phyloP scores from a whole-genome alignment of 257 asterid species.

The Solanum tarijense region DNA sequence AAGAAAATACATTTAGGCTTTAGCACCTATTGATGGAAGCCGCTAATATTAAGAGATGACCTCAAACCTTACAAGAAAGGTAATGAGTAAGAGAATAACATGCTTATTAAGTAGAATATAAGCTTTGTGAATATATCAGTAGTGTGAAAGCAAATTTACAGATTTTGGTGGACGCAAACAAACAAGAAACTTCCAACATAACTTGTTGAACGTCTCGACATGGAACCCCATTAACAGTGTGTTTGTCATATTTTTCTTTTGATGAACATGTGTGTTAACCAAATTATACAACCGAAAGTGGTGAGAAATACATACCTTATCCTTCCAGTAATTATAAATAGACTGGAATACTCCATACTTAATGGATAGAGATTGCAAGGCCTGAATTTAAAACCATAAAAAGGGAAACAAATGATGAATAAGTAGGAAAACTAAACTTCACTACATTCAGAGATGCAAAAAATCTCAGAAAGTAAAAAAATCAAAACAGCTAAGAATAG shows the following conservation, averaged over 20 bases:
- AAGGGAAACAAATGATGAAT: not conserved
- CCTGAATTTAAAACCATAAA: slow-evolving; percentile 24
- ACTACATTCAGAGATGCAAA: not conserved
- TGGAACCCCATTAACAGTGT: not conserved
- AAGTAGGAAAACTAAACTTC: not conserved
- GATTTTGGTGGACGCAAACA: not conserved
- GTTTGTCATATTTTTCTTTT: not conserved
- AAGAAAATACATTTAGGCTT: not conserved
- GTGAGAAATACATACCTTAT: slow-evolving; percentile 46
- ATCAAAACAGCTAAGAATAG: not conserved
- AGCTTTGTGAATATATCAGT: not conserved
- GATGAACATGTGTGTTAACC: not conserved
- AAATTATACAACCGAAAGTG: not conserved
- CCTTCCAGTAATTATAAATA: slow-evolving; percentile 89
- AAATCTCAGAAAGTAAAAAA: not conserved
- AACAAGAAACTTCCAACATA: not conserved
- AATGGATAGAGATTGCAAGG: slow-evolving; percentile 72
- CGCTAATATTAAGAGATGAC: not conserved
- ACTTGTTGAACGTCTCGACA: not conserved
- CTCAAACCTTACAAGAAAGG: not conserved
- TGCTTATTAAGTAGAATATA: not conserved
- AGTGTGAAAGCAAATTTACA: not conserved
- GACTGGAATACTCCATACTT: slow-evolving; percentile 90
- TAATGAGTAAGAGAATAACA: not conserved
- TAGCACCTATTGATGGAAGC: not conserved